Percentiles rank a stretch among this genome's conserved stretches.
phyloP scores from a whole-genome alignment of 352 stramenopile species.

The Elongisporangium prolatum region DNA sequence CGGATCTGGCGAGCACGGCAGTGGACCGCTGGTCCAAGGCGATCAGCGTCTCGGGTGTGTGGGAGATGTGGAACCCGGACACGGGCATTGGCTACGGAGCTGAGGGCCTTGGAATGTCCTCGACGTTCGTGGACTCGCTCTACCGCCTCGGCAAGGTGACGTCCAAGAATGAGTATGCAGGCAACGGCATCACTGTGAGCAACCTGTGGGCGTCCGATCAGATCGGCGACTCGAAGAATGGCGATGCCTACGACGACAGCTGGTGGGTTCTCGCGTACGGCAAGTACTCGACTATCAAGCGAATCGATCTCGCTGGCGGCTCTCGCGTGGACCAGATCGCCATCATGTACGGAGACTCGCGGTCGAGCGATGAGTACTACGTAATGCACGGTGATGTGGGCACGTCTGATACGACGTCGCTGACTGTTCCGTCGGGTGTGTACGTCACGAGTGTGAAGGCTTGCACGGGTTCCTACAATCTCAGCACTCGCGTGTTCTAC shows the following conservation, averaged over 20 bases:
- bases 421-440: constrained; percentile 8
- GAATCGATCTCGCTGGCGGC: constrained; percentile 13
- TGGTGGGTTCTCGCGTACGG: constrained; percentile 17
- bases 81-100: constrained; percentile 15
- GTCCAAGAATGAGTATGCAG: constrained; percentile 14
- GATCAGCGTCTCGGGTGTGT: constrained; percentile 12
- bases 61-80: constrained; percentile 20
- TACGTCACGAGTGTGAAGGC: constrained; percentile 7
- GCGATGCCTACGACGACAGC: constrained; percentile 14
- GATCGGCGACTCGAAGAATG: constrained; percentile 2
- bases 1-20: constrained; percentile 10
- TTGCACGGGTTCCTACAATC: constrained; percentile 9
- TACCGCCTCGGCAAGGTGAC: constrained; percentile 14
- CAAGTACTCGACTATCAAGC: constrained; percentile 17
- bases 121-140: constrained; percentile 12
- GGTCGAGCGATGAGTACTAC: constrained; percentile 14
- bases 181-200: constrained; percentile 12
- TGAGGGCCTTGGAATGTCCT: constrained; percentile 15
- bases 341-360: constrained; percentile 14
- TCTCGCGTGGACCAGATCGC: constrained; percentile 14
- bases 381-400: constrained; percentile 11
- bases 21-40: constrained; percentile 13
- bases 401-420: constrained; percentile 9
- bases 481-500: constrained; percentile 11
- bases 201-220: constrained; percentile 8